Evolutionary conservation across 345 rosid genomes (phyloP), one percentile per base, ranked within the genome.

Genomic region (Acer negundo): DNA sequence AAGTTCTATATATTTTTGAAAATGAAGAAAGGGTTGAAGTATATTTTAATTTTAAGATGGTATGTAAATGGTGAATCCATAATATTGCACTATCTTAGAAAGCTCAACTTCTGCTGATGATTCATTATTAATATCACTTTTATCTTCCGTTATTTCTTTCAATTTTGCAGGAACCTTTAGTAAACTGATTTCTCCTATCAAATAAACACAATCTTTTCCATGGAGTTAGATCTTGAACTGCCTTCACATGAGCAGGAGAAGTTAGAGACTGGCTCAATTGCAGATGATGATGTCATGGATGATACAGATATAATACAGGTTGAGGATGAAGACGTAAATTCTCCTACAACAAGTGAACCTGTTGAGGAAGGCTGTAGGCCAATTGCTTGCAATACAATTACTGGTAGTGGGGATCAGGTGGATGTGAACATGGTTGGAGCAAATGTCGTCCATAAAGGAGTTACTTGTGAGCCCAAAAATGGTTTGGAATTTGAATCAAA

Each of bases 401-500:
- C 67, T 72, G n/a, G 77, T 51, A 51, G 31, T 22, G 75, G 55
- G 53, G 74, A 71, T 71, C 76, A 40, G 13, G 63, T 20, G 47
- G 80, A 73, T 64, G 76, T 28, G 46, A 73, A 44, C n/a, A 16
- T 46, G n/a, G 65, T 13, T 49, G 78, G 66, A 23, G 75, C 7
- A 3, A 26, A 77, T 73, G 72, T 28, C 74, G 74, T 49, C 58
- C 38, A 59, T 61, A 69, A 72, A 72, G 70, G 69, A 58, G 62
- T 23, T 17, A 72, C 63, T 22, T 22, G 31, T 23, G 84, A 80
- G 67, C 89, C 89, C 12, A 66, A 19, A 59, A 76, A 46, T 63
- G 87, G 85, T 56, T 65, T 86, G 77, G 80, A 77, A 72, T 86
- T 86, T 76, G 87, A 84, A 71, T 78, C 87, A 1, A 86, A 86